Evolutionary conservation across 768 basidiomycete genomes (phyloP).

Genomic region (Scleroderma citrinum): DNA sequence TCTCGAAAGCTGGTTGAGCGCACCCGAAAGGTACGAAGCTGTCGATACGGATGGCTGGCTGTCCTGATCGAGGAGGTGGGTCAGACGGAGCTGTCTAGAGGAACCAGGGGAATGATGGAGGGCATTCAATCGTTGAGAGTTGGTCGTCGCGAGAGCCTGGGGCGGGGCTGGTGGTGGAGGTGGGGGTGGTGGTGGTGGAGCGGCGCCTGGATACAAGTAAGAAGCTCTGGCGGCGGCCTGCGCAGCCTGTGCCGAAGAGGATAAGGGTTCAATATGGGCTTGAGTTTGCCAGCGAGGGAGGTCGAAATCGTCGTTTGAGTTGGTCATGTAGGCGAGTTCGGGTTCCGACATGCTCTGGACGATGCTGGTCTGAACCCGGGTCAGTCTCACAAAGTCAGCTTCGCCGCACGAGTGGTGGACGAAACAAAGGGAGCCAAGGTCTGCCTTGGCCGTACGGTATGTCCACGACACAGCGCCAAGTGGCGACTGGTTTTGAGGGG

Average conservation of each 20-base stretch:
- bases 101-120: slow-evolving; percentile 42
- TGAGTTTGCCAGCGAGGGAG: slow-evolving; percentile 53
- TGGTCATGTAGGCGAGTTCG: slow-evolving; percentile 68
- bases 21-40: slow-evolving; percentile 44
- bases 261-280: slow-evolving; percentile 38
- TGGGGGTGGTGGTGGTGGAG: too few relatives aligned
- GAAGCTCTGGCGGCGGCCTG: slow-evolving; percentile 41
- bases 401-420: too few relatives aligned
- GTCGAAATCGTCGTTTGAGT: slow-evolving; percentile 78
- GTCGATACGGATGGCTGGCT: slow-evolving; percentile 39
- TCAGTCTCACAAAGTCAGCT: too few relatives aligned
- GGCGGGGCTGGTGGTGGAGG: slow-evolving; percentile 43
- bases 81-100: slow-evolving; percentile 54
- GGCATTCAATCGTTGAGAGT: slow-evolving; percentile 44
- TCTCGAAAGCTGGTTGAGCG: slow-evolving; percentile 52
- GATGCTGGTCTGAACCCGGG: not conserved
- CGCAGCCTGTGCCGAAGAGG: slow-evolving; percentile 59
- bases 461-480: slow-evolving; percentile 9
- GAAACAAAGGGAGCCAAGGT: slow-evolving; percentile 12
- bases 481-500: slow-evolving; percentile 13
- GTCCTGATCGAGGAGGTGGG: slow-evolving; percentile 65
- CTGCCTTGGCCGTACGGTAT: slow-evolving; percentile 3
- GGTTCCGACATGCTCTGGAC: slow-evolving; percentile 59
- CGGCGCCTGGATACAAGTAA: slow-evolving; percentile 43
- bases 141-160: slow-evolving; percentile 32